Conservation (phyloP, 75 land plant genomes). For the Adiantum capillusveneris region DNA sequence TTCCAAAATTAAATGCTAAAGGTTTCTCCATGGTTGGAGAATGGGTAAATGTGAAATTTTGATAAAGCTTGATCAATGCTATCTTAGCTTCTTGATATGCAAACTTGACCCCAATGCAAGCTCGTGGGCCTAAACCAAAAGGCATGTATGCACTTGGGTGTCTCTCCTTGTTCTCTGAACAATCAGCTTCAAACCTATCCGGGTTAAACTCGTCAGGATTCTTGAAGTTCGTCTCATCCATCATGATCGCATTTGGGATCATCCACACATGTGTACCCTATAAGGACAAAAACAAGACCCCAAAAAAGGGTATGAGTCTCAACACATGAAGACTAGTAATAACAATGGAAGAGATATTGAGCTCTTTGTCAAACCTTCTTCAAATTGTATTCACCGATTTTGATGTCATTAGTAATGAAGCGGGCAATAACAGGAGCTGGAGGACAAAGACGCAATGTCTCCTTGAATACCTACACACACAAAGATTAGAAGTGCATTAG, state of each 20-base stretch:
- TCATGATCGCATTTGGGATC: conserved; percentile 45
- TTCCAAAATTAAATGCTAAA: conserved; percentile 47
- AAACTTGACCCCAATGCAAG: conserved; percentile 63
- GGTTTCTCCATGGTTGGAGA: conserved; percentile 64
- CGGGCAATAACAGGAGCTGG: too few species aligned
- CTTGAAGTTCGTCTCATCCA: conserved; percentile 59
- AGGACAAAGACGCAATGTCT: too few species aligned
- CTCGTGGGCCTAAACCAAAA: conserved; percentile 70
- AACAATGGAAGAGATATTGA: too few species aligned
- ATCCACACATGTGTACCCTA: conserved; percentile 85
- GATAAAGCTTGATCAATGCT: conserved; percentile 48
- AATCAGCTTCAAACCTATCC: conserved; percentile 59
- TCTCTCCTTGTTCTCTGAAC: conserved; percentile 52
- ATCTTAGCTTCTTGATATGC: conserved; percentile 62
- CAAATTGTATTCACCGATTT: too few species aligned
- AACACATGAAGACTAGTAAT: too few species aligned
- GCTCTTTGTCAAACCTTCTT: too few species aligned
- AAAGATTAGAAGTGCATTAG: too few species aligned
- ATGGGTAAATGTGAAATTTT: conserved; percentile 39
- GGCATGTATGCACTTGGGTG: conserved; percentile 76
- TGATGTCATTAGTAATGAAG: too few species aligned
- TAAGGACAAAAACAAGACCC: too few species aligned
- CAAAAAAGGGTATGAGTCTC: too few species aligned
- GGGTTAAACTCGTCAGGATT: conserved; percentile 69
- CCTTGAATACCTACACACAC: too few species aligned